Evolutionary conservation across 1,284 basidiomycete species (phyloP), one percentile per base, ranked within the genome.

Genomic region (Vanrija pseudolonga): DNA sequence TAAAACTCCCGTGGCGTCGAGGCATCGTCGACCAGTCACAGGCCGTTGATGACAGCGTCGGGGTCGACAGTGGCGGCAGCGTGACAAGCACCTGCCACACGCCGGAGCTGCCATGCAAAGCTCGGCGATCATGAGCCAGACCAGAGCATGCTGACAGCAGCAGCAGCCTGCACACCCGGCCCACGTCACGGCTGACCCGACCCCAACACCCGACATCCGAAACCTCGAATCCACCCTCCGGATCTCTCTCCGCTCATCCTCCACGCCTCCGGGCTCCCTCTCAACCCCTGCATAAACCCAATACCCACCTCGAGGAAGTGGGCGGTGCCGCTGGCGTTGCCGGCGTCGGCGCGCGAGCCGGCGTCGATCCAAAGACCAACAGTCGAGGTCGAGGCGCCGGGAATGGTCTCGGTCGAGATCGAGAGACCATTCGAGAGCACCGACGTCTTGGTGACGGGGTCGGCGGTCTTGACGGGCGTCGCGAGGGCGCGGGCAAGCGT

Each of bases 291-390:
- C 26, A 26, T 6, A 11, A 4, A 8, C 26, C 26, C 26, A 26
- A 7, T 26, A 75, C 76, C 53, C 61, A 77, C 96, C 79, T 98
- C 96, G 57, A 98, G 84, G 83, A 99, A 99, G 80, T 98, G 96
- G 49, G 96, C 96, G 8, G 93, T 96, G 51, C 96, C 95, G 69
- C 89, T 96, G 50, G 89, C 96, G 76, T 85, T 85, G 78, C 89
- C 85, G 49, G 89, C 95, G 83, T 99, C 96, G 59, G 92, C 93
- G 59, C 96, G 85, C 60, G 91, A 95, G 64, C 96, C 96, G 57
- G 95, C 94, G 74, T 98, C 95, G 71, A 98, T 96, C 94, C 94
- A 99, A 55, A 98, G 89, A 67, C 96, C 96, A 45, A 98, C 93
- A 28, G 95, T 98, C 17, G 95, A 95, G 14, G 95, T 98, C 79